phyloP scores from a whole-genome alignment of 768 basidiomycete species.

The Suillus bovinus region DNA sequence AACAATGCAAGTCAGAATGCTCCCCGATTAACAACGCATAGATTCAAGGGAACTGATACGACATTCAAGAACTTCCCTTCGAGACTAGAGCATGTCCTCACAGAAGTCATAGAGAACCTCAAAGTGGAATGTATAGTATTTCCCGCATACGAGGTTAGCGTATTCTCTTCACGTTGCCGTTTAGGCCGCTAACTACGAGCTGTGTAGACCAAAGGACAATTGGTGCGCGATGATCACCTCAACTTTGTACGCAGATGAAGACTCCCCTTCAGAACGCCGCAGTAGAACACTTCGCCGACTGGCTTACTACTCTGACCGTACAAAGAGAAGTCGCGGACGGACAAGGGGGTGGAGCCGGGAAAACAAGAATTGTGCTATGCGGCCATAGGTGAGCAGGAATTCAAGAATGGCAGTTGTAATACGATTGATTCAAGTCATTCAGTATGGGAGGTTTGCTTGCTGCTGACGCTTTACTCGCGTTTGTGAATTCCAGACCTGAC shows the following conservation, averaged over 20 bases:
- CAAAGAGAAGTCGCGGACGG: constrained; percentile 78
- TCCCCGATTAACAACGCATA: constrained; percentile 20
- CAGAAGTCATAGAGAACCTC: constrained; percentile 57
- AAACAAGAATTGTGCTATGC: constrained; percentile 80
- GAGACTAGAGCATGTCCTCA: constrained; percentile 73
- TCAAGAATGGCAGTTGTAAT: neutral
- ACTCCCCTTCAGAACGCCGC: constrained; percentile 61
- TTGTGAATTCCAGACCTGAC: constrained; percentile 67
- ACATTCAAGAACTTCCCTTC: constrained; percentile 81
- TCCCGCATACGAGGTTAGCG: constrained; percentile 79
- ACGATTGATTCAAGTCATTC: constrained; percentile 8
- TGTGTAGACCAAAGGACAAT: constrained; percentile 80
- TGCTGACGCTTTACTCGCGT: constrained; percentile 79
- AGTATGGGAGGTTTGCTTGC: constrained; percentile 94
- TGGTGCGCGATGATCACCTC: constrained; percentile 50
- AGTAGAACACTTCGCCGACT: constrained; percentile 84
- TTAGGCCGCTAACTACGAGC: neutral
- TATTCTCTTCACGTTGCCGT: constrained; percentile 9
- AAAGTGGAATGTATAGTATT: constrained; percentile 78
- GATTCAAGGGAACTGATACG: constrained; percentile 62
- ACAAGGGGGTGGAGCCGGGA: constrained; percentile 69
- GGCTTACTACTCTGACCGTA: constrained; percentile 89
- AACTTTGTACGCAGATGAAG: constrained; percentile 3
- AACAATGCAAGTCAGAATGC: neutral
- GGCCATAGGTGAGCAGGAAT: constrained; percentile 70